Evolutionary conservation across 139 green algal genomes (phyloP).

Genomic region (Tetradesmus lagerheimii): DNA sequence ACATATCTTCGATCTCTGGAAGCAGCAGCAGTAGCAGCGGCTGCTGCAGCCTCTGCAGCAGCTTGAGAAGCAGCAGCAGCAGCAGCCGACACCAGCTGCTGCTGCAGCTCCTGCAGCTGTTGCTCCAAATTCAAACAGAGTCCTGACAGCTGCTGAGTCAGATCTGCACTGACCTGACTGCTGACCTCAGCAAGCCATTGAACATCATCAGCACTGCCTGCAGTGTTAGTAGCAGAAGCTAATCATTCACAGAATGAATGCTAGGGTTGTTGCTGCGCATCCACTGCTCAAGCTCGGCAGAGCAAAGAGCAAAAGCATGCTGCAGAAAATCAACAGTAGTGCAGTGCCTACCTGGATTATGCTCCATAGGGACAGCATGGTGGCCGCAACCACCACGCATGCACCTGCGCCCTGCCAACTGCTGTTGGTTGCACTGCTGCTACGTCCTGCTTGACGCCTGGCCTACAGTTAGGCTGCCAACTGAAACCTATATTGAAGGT

Average conservation of each 20-base stretch:
- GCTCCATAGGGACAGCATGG: slow-evolving; percentile 87
- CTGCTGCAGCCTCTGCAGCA: too few relatives aligned
- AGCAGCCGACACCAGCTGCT: too few relatives aligned
- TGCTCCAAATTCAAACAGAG: neutral
- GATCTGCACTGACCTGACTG: neutral
- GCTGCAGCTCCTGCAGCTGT: too few relatives aligned
- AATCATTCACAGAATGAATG: neutral
- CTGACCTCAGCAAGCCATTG: slow-evolving; percentile 78
- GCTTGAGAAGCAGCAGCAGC: too few relatives aligned
- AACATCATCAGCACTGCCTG: slow-evolving; percentile 85
- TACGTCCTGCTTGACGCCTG: neutral
- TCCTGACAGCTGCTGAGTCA: slow-evolving; percentile 22
- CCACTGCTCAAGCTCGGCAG: neutral
- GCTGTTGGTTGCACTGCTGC: slow-evolving; percentile 9
- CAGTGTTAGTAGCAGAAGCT: neutral
- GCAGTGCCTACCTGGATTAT: slow-evolving; percentile 73
- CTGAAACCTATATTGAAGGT: neutral
- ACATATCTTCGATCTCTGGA: neutral
- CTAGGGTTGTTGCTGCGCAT: neutral
- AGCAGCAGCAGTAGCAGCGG: neutral
- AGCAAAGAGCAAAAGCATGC: neutral
- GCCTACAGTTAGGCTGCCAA: neutral
- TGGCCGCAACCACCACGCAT: slow-evolving; percentile 2
- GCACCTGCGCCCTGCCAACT: neutral
- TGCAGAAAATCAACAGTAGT: neutral